Conservation (phyloP, 495 filamentous ascomycete species). For the Amniculicola lignicola region DNA sequence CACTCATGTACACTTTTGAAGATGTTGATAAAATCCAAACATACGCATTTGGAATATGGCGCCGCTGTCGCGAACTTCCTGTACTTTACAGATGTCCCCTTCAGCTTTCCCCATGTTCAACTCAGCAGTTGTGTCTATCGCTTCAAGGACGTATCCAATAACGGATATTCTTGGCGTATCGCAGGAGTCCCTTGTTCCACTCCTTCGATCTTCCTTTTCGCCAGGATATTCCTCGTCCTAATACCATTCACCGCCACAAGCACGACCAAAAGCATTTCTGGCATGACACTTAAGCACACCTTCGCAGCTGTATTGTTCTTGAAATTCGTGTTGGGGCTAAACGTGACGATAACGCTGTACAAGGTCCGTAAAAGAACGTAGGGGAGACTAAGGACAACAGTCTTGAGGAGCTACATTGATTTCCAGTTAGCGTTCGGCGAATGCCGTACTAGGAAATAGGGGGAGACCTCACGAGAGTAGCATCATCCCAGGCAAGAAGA, state of each 20-base stretch:
- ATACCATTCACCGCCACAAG: not conserved
- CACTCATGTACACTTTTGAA: no score
- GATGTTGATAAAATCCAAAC: no score
- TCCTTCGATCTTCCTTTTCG: not conserved
- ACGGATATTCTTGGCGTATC: not conserved
- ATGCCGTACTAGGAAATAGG: not conserved
- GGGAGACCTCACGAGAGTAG: not conserved
- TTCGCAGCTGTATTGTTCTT: not conserved
- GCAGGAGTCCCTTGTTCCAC: not conserved
- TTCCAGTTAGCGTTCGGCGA: not conserved
- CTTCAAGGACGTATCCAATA: not conserved
- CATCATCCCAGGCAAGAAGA: not conserved
- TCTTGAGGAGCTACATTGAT: not conserved
- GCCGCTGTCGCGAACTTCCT: no score
- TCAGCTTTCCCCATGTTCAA: not conserved
- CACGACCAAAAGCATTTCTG: not conserved
- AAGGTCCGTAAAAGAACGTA: not conserved
- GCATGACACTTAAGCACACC: not conserved
- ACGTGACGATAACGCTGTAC: not conserved
- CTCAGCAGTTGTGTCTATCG: not conserved
- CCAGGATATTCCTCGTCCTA: not conserved
- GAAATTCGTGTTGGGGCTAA: not conserved
- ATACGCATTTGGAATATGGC: no score
- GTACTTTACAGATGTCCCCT: not conserved
- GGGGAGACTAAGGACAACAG: not conserved